Percentiles rank a stretch among this genome's conserved stretches.
These are phyloP conservation scores for Chenopodium suecicum DNA, from an alignment of 148 eudicot species.

Conservation along the genomic window DNA sequence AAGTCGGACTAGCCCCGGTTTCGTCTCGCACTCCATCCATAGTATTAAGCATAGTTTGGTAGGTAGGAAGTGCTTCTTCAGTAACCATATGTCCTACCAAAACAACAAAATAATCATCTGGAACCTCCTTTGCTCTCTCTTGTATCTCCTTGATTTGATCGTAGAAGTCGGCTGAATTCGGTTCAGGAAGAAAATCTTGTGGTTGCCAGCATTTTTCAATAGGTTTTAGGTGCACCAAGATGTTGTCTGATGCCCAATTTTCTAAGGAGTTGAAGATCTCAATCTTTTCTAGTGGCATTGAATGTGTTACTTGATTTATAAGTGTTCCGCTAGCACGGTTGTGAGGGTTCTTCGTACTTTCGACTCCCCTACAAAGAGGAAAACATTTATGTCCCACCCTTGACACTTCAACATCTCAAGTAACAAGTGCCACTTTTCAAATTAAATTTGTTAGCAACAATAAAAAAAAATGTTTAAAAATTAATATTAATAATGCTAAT, in stretches of 20 bases:
- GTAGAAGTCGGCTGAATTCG: slow-evolving; percentile 45
- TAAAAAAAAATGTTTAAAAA: no score
- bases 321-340: slow-evolving; percentile 43
- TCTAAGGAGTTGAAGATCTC: slow-evolving; percentile 58
- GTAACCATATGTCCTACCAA: slow-evolving; percentile 72
- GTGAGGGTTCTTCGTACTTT: slow-evolving; percentile 35
- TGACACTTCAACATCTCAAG: no score
- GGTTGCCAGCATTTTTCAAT: slow-evolving; percentile 70
- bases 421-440: no score
- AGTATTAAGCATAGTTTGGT: slow-evolving; percentile 60
- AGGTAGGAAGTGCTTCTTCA: slow-evolving; percentile 72
- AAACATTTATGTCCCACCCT: no score
- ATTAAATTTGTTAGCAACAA: no score
- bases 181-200: slow-evolving; percentile 61
- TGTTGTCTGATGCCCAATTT: slow-evolving; percentile 49
- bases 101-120: slow-evolving; percentile 59
- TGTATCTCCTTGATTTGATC: slow-evolving; percentile 51
- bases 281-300: slow-evolving; percentile 62
- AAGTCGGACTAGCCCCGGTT: slow-evolving; percentile 47
- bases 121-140: slow-evolving; percentile 46
- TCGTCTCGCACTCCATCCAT: slow-evolving; percentile 62
- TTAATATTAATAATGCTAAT: no score
- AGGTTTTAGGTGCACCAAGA: slow-evolving; percentile 48
- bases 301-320: slow-evolving; percentile 43
- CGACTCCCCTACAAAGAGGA: background rate